Evolutionary conservation across 768 basidiomycete genomes (phyloP), one percentile per base, ranked within the genome.

Genomic region (Calocybe indica): DNA sequence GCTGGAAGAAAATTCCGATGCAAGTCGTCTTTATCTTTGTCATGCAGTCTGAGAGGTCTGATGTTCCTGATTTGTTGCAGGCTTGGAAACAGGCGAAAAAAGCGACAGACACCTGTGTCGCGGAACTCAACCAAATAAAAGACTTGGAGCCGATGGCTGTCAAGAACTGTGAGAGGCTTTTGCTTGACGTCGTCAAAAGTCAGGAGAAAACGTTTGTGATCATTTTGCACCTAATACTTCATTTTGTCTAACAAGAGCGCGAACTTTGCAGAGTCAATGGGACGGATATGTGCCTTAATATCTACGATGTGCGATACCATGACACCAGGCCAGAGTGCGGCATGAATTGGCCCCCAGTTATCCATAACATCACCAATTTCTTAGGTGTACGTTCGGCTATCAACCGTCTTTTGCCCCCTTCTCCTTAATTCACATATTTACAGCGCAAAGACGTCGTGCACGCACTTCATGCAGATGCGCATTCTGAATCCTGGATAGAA

Each of bases 341-440:
- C 2, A 89, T 95, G 92, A 95, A 93, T 67, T 99, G 94, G 95
- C 95, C 94, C 6, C 83, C 85, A 32, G 91, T 93, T 58, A 80
- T 98, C 41, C 64, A 73, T 3, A 78, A 82, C 40, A 70, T 98
- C 7, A 85, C 83, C 12, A 66, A 70, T 1, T 95, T 93, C 60
- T 79, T 99, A 5, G 80, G 79, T 28, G 95, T 96, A 61, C 45
- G 89, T 71, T 43, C 38, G n/a, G 49, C 33, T 33, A 11, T 33
- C 38, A 29, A 47, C 10, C 31, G 12, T 13, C 10, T n/a, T 40
- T 46, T 22, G 22, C 22, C 1, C 49, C 32, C 30, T 22, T 30
- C n/a, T 39, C 33, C 40, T 44, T 43, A 44, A 39, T 51, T 49
- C 40, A 51, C 42, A n/a, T 7, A 33, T 33, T 38, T 49, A 13